Evolutionary conservation across 2,329 filamentous ascomycete genomes (phyloP).

Genomic region (Colletotrichum destructivum): DNA sequence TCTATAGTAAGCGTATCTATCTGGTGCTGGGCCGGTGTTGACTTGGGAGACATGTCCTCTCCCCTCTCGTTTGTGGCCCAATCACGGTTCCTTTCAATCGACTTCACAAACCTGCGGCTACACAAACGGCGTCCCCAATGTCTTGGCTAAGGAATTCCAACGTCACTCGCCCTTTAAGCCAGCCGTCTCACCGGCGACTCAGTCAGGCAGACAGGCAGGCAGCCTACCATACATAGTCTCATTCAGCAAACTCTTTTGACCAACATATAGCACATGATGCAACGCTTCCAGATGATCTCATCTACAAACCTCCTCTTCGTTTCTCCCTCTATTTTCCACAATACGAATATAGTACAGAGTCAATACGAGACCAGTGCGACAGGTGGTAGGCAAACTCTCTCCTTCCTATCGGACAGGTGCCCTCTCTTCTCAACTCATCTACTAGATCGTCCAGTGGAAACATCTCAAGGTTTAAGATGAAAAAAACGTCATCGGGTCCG

Average conservation of each 20-base stretch:
- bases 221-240: too few relatives aligned
- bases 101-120: not conserved
- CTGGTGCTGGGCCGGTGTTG: not conserved
- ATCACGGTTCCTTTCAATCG: not conserved
- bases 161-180: not conserved
- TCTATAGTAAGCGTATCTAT: too few relatives aligned
- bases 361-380: not conserved
- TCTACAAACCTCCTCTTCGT: too few relatives aligned
- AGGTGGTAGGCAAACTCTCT: not conserved
- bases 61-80: not conserved
- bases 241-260: not conserved
- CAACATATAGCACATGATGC: not conserved
- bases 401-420: not conserved
- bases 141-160: not conserved
- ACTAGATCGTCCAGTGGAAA: not conserved
- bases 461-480: not conserved
- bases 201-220: too few relatives aligned
- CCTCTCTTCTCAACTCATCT: not conserved
- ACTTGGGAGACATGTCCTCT: not conserved
- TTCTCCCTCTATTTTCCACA: not conserved
- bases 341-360: not conserved
- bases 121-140: not conserved
- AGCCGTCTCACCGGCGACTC: not conserved
- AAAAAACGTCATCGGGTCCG: not conserved
- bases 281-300: not conserved